Conservation (phyloP, 495 filamentous ascomycete genomes). For the Chaetomium cochliodes region DNA sequence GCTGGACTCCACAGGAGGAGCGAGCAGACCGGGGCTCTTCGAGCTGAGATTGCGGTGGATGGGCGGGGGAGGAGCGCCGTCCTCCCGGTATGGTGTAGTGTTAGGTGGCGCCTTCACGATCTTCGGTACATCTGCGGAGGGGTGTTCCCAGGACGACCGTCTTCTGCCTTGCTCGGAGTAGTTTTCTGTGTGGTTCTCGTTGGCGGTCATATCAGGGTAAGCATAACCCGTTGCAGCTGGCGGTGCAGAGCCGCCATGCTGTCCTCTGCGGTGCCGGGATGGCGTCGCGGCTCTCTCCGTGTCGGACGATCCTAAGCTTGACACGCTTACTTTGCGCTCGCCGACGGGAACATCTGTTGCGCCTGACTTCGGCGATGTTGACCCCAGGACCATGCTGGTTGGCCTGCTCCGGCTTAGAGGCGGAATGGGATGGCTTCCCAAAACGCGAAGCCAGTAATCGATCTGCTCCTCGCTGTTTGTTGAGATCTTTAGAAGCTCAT, state of each 20-base stretch:
- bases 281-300: constrained; percentile 31
- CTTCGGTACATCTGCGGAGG: constrained; percentile 40
- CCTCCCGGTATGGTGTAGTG: constrained; percentile 40
- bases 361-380: constrained; percentile 51
- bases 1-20: constrained; percentile 50
- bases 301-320: constrained; percentile 12
- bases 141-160: constrained; percentile 20
- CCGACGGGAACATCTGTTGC: constrained; percentile 71
- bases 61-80: constrained; percentile 52
- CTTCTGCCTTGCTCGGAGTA: constrained; percentile 8
- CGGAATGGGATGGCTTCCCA: constrained; percentile 74
- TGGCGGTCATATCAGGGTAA: constrained; percentile 36
- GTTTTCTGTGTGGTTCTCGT: constrained; percentile 29
- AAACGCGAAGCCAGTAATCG: constrained; percentile 82
- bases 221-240: constrained; percentile 5
- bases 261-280: constrained; percentile 27
- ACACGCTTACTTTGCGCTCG: constrained; percentile 51
- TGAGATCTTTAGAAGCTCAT: constrained; percentile 71
- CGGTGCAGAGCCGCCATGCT: constrained; percentile 23
- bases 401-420: constrained; percentile 50
- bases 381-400: constrained; percentile 32
- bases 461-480: constrained; percentile 71
- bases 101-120: constrained; percentile 46
- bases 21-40: constrained; percentile 45
- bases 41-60: constrained; percentile 48